Base-by-base conservation (phyloP, 2,329 filamentous ascomycete species). In the Aspergillus udagawae region DNA sequence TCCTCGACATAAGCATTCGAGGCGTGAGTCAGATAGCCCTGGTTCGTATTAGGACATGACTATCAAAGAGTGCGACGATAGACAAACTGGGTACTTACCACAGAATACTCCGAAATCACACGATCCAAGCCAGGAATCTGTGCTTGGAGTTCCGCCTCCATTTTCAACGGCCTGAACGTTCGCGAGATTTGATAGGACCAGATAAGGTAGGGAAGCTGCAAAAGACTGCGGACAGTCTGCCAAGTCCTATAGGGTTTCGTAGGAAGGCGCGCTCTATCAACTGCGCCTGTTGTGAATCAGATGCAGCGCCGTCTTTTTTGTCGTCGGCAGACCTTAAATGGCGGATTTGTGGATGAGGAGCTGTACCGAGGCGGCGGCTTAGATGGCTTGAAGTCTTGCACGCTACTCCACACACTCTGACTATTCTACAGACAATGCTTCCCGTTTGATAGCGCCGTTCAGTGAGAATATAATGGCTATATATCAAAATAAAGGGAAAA, bases 1-100 rank as follows among this genome's bases (percentile, higher is more conserved):
- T 95, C 92, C 52, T 87, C 85, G 59, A 86, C 82, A 81, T 90
- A 96, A 52, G 89, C 82, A 63, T 88, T 92, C 50, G 92, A 94
- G 51, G 94, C 94, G 81, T 99, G 93, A 69, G 87, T 92, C 66
- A 99, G 82, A 73, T 97, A 99, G 57, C 94, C 94, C 78, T 80
- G 52, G 12, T 44, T 29, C 42, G 28, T 27, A 35, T 60, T 54
- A 56, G 55, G 54, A 55, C 61, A 57, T 52, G 49, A 52, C 54
- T 28, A 25, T 12, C n/a, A 28, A 28, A 28, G 47, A 47, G 45
- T 10, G 38, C 52, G 42, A 49, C 38, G 54, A 52, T 51, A 12
- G 4, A 32, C 6, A 9, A 45, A 10, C 14, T 10, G 44, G 35
- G 42, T 52, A 73, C 77, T 64, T 70, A 79, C 78, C 63, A 91